Base-by-base conservation (phyloP, 176 grass and related monocot genomes). In the Zoysia pacifica region DNA sequence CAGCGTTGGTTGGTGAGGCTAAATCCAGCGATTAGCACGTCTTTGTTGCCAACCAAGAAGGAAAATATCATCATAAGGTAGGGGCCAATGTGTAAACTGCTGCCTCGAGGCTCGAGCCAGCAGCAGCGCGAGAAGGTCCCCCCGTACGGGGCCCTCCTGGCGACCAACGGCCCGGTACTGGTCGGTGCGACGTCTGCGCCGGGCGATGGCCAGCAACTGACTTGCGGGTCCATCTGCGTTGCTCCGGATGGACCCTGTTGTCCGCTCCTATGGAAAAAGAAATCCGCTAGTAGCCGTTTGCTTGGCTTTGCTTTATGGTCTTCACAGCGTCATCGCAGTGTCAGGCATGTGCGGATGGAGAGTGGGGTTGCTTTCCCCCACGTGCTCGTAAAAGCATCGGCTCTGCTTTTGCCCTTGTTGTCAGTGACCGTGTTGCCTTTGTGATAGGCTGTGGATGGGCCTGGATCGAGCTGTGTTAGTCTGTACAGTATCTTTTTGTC, bases 321-420 rank as follows among this genome's bases (percentile, higher is more conserved):
- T 16, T 61, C 58, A 20, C 55, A 9, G 55, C 18, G 13, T 35
- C 65, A 55, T 69, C n/a, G 11, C 11, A 2, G 36, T 78, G 86
- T 53, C 75, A 63, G 11, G 62, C 81, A 84, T 69, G 77, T 65
- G 75, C 45, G 45, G 45, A 50, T 64, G 7, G 41, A 16, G 61
- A 52, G 86, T 67, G 58, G 69, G 74, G 6, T 2, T 5, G 75
- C 86, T 84, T 87, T 84, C 28, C 62, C 43, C 35, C 86, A 84
- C 70, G 75, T 88, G 86, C 67, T 87, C 52, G 44, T 65, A 49
- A 78, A 51, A n/a, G 65, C 74, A 45, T 11, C 28, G 69, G 45
- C 37, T 46, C 14, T 13, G 9, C 2, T 9, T 49, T 9, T 54
- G 38, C 16, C 67, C 41, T 0, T 2, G 5, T 4, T 67, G 52